Evolutionary conservation across 78 protist species (phyloP).

Genomic region (Dictyostelium purpureum): DNA sequence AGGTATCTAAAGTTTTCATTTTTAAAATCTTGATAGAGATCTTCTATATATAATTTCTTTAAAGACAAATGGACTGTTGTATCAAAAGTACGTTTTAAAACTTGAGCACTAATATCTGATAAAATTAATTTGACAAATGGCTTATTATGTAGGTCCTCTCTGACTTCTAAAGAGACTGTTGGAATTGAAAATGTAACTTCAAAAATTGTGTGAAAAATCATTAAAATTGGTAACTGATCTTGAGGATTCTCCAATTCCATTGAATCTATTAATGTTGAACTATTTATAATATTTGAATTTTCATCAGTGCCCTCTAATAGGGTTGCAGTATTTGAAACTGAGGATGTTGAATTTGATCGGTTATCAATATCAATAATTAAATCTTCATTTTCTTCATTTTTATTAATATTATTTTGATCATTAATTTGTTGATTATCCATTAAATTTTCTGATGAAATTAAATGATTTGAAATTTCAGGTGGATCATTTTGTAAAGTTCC

Average conservation of each 20-base stretch:
- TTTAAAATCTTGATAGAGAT: slow-evolving; percentile 32
- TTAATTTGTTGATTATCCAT: background rate
- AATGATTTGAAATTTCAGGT: slow-evolving; percentile 12
- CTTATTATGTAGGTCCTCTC: slow-evolving; percentile 5
- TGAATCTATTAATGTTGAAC: background rate
- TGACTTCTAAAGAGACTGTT: background rate
- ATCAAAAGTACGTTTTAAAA: slow-evolving; percentile 52
- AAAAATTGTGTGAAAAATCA: slow-evolving; percentile 55
- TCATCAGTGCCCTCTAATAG: background rate
- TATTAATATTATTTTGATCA: background rate
- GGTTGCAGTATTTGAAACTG: background rate
- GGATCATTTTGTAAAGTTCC: slow-evolving; percentile 22
- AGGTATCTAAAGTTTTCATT: slow-evolving; percentile 7
- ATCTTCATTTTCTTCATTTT: background rate
- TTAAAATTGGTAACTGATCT: slow-evolving; percentile 67
- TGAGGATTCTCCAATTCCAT: slow-evolving; percentile 36
- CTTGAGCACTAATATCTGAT: slow-evolving; percentile 55
- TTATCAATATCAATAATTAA: too few species aligned
- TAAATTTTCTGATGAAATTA: background rate
- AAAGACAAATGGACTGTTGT: slow-evolving; percentile 15
- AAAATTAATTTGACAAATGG: slow-evolving; percentile 54
- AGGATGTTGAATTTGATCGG: background rate
- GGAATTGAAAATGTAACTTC: slow-evolving; percentile 50
- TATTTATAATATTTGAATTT: background rate
- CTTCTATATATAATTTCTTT: slow-evolving; percentile 49